A percentile compares a stretch with the other conserved stretches of the same genome.
These are phyloP conservation scores for Striga hermonthica DNA, from an alignment of 305 asterid genomes.

Conservation along the genomic window DNA sequence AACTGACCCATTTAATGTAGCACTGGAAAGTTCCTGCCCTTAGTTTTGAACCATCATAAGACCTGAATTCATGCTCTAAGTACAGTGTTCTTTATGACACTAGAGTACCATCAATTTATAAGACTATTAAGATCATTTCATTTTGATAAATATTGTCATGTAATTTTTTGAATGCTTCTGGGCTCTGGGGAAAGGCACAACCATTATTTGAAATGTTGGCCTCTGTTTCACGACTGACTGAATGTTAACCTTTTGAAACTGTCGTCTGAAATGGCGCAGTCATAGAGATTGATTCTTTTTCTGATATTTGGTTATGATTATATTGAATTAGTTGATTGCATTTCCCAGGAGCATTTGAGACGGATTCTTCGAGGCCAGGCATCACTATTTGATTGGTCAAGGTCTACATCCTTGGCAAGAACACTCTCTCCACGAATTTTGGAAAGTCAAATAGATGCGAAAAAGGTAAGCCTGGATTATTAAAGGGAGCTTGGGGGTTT, in stretches of 20 bases:
- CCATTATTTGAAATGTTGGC: conserved; percentile 19
- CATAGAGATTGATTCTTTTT: conserved; percentile 24
- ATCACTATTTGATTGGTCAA: conserved; percentile 94
- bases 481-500: conserved; percentile 13
- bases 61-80: background rate
- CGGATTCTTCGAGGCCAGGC: conserved; percentile 98
- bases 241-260: conserved; percentile 18
- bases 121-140: conserved; percentile 15
- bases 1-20: conserved; percentile 14
- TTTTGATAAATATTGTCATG: conserved; percentile 14
- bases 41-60: conserved; percentile 10
- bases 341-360: conserved; percentile 87
- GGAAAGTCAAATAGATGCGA: conserved; percentile 99
- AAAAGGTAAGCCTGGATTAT: conserved; percentile 63
- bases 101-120: background rate
- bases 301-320: conserved; percentile 25
- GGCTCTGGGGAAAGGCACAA: background rate
- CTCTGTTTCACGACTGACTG: conserved; percentile 16
- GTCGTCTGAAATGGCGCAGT: conserved; percentile 19
- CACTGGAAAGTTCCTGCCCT: conserved; percentile 19
- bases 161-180: conserved; percentile 19
- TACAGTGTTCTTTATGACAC: conserved; percentile 6
- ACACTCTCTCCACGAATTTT: conserved; percentile 94
- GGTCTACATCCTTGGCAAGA: conserved; percentile 88
- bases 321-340: conserved; percentile 22